These are phyloP conservation scores for Angophora floribunda DNA, from an alignment of 345 rosid species.

Conservation along the genomic window DNA sequence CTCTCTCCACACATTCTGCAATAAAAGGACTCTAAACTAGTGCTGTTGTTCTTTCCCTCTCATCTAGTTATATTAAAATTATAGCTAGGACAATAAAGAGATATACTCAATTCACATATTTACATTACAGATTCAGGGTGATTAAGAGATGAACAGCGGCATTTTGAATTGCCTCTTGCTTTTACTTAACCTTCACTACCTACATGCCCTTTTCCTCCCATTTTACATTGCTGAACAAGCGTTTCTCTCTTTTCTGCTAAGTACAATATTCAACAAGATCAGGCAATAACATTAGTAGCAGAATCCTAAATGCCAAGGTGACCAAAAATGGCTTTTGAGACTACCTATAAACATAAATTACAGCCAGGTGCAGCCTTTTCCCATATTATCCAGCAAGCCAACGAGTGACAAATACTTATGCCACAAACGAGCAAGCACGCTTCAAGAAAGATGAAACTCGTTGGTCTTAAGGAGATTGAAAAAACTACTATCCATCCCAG, in stretches of 20 bases:
- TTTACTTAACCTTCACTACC: neutral
- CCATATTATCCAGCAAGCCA: slow-evolving; percentile 49
- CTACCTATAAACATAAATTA: slow-evolving; percentile 4
- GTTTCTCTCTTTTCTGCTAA: neutral
- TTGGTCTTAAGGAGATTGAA: slow-evolving; percentile 35
- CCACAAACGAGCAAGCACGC: slow-evolving; percentile 45
- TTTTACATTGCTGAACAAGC: neutral
- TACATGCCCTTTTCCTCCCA: neutral
- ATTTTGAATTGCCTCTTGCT: neutral
- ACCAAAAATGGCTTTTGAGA: neutral
- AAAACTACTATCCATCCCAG: slow-evolving; percentile 42
- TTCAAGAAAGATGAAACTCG: slow-evolving; percentile 1
- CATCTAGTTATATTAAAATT: accelerated
- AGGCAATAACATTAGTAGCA: neutral
- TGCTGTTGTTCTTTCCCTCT: accelerated
- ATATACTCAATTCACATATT: neutral
- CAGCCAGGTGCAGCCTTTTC: slow-evolving; percentile 33
- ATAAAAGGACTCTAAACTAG: neutral
- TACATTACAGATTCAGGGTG: neutral
- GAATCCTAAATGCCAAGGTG: neutral
- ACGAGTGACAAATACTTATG: slow-evolving; percentile 40
- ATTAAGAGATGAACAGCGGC: neutral
- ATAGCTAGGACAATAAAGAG: neutral
- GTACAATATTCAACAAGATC: neutral
- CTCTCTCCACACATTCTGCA: neutral